These are phyloP conservation scores for Trichoderma sp. DNA, from an alignment of 2,329 filamentous ascomycete genomes.

Conservation along the genomic window DNA sequence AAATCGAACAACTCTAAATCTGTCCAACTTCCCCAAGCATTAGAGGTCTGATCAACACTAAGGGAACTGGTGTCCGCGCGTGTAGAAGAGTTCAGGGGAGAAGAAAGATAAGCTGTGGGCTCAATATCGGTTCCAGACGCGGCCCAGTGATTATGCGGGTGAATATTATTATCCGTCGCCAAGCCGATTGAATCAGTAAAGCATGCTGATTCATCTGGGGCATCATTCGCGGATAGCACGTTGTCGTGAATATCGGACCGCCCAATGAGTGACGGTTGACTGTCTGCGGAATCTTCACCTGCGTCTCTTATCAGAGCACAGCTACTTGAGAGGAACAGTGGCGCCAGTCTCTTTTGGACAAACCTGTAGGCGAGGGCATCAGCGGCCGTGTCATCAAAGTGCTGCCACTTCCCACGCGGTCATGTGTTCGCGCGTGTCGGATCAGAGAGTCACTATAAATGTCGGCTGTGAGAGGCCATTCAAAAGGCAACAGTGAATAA, in stretches of 20 bases:
- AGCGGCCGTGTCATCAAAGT: neutral
- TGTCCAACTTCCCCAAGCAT: neutral
- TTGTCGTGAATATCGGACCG: neutral
- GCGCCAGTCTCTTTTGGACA: neutral
- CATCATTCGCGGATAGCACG: neutral
- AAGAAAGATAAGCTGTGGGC: neutral
- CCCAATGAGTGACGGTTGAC: neutral
- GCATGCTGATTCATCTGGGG: neutral
- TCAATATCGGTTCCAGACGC: neutral
- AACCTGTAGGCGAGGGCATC: neutral
- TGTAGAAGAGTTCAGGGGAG: neutral
- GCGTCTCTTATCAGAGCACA: neutral
- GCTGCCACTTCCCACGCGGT: neutral
- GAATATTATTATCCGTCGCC: neutral
- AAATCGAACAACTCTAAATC: neutral
- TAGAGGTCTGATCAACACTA: neutral
- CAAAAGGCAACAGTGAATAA: neutral
- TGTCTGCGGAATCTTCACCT: neutral
- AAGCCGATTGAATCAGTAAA: neutral
- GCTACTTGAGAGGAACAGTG: neutral
- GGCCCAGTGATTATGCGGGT: neutral
- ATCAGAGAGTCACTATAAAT: neutral
- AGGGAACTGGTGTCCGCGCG: neutral
- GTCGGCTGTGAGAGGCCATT: neutral
- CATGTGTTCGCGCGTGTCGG: neutral